Evolutionary conservation across 2,329 filamentous ascomycete genomes (phyloP), one percentile per base, ranked within the genome.

Genomic region (Plectosphaerella cucumerina): DNA sequence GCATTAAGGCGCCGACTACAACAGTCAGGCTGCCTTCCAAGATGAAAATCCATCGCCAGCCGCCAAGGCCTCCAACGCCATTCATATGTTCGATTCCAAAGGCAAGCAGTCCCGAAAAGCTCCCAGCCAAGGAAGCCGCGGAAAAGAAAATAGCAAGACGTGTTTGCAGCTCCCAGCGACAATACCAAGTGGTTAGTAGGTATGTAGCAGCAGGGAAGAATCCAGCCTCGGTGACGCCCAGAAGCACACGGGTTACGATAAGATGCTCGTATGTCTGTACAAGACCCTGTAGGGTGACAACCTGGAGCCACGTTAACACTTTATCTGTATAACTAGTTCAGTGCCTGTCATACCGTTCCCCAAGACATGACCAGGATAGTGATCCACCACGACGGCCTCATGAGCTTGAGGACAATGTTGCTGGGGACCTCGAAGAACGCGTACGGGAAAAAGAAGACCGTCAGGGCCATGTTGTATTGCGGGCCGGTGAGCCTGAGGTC

Each of bases 371-470:
- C 44, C 44, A 45, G 23, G n/a, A 45, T 45, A 10, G 44, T 33
- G 22, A 45, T 15, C 44, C 44, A 45, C n/a, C 23, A 33, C 6
- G 22, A 33, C 8, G 44, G 44, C 22, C 26, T 31, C 12, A 45
- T 33, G 2, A 17, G 44, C 2, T 33, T 33, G 20, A 62, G 58
- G 4, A 62, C 37, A n/a, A 62, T 59, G 17, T 62, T 62, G 50
- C 60, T 61, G 0, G 60, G 60, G 1, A 62, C 54, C 55, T 62
- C 80, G 34, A 20, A 17, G 0, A 21, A 5, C 0, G 9, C 11
- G 58, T 85, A 84, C 2, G 77, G 81, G 34, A 85, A 71, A 68
- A 87, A 87, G 69, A 89, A 88, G 53, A 87, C 74, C 8, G 60
- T 55, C 6, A 80, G 68, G 6, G 74, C 67, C 11, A 78, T 70